Evolutionary conservation across 2,329 filamentous ascomycete genomes (phyloP), one percentile per base, ranked within the genome.

Genomic region (Aspergillus piperis): DNA sequence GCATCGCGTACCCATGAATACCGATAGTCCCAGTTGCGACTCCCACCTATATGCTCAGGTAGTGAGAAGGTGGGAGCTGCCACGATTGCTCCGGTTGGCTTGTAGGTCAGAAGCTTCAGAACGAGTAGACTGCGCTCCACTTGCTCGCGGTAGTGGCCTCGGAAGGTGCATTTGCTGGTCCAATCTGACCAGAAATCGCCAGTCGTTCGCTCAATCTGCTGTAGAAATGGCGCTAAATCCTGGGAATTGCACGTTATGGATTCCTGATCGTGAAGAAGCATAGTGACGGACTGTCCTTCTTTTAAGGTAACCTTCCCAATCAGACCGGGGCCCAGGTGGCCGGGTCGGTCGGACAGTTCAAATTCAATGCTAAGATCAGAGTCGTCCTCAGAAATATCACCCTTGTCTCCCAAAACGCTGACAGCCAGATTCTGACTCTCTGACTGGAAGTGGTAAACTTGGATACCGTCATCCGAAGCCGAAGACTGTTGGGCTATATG

Each of bases 1-100:
- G 88, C 86, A 75, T 93, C 90, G 21, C 90, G 84, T 38, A 92
- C 86, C 90, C 90, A 93, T 8, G 83, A 90, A 74, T 86, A 93
- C 5, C 75, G 70, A 60, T 77, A 77, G 60, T 77, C 74, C 77
- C 82, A 84, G 53, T 84, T 83, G 15, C 82, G 83, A 19, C 68
- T 77, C 13, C 89, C 89, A 17, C 89, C 89, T 41, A 91, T 84
- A 54, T 88, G 87, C 71, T 92, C 90, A 0, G 90, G 90, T 1
- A 92, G 82, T 0, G 89, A 91, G 68, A 92, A 93, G 0, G 89
- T 92, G 0, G 90, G 89, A 1, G 90, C 84, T 1, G 90, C 90
- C 36, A 92, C 83, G 54, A 92, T 92, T 8, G 90, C 90, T 2
- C 90, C 90, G 0, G 89, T 92, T 0, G 89, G 90, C 69, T 92